Percentiles rank a stretch among this genome's conserved stretches.
phyloP scores from a whole-genome alignment of 495 filamentous ascomycete genomes.

The Neurospora sp. region DNA sequence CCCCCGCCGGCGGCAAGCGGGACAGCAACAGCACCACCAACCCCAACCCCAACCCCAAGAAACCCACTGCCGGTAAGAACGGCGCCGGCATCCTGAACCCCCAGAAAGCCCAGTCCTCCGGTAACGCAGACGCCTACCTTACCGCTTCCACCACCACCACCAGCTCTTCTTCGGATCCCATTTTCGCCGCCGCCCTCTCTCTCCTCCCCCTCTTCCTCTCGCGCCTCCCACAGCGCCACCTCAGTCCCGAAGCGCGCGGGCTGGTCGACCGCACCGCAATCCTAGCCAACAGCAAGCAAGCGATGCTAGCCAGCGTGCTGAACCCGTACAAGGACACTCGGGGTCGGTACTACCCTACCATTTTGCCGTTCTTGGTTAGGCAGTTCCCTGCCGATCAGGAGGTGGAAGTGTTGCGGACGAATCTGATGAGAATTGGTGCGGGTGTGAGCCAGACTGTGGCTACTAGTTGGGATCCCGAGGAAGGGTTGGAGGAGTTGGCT shows the following conservation, averaged over 20 bases:
- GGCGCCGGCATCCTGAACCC: conserved; percentile 6
- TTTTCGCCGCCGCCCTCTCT: conserved; percentile 34
- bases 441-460: conserved; percentile 46
- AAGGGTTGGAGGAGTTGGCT: conserved; percentile 2
- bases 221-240: conserved; percentile 47
- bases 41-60: neutral
- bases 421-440: conserved; percentile 29
- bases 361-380: conserved; percentile 64
- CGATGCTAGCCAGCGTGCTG: conserved; percentile 69
- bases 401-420: conserved; percentile 55
- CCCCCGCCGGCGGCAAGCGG: conserved; percentile 1
- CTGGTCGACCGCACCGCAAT: conserved; percentile 73
- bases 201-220: conserved; percentile 55
- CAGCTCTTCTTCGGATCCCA: conserved; percentile 32
- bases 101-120: conserved; percentile 20
- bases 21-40: neutral
- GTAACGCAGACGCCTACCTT: conserved; percentile 33
- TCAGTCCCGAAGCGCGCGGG: conserved; percentile 53
- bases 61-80: conserved; percentile 9
- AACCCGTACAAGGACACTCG: conserved; percentile 55
- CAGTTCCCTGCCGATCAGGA: conserved; percentile 47
- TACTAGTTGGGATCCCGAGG: conserved; percentile 20
- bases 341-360: conserved; percentile 51
- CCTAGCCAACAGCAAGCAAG: conserved; percentile 49
- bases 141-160: conserved; percentile 14